Evolutionary conservation across 768 basidiomycete genomes (phyloP).

Genomic region (Pseudohyphozyma bogoriensis): DNA sequence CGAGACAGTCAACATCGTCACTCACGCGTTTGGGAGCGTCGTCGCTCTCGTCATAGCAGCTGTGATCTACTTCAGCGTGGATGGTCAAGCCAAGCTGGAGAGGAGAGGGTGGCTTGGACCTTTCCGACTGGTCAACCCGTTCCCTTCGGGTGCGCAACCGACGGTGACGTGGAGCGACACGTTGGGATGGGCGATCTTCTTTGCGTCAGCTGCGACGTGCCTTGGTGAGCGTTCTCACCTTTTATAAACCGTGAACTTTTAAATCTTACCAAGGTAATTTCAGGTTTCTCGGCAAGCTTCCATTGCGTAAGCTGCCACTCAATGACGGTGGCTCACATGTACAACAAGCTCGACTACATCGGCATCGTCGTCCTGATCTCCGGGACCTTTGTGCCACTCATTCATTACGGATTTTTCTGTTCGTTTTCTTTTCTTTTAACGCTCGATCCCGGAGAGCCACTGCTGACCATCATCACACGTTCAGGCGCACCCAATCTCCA

Average conservation of each 20-base stretch:
- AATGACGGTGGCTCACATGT: constrained; percentile 49
- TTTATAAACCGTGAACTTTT: not conserved
- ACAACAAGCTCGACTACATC: constrained; percentile 62
- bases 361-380: constrained; percentile 52
- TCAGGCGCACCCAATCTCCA: constrained; percentile 25
- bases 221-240: constrained; percentile 38
- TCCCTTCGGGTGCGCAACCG: constrained; percentile 48
- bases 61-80: constrained; percentile 6
- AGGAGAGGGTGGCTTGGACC: constrained; percentile 13
- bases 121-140: constrained; percentile 41
- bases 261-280: not conserved
- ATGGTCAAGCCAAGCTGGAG: not conserved
- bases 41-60: not conserved
- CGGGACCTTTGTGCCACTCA: constrained; percentile 13
- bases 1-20: constrained; percentile 27
- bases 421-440: not conserved
- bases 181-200: constrained; percentile 54
- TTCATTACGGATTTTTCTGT: constrained; percentile 19
- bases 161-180: constrained; percentile 54
- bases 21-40: constrained; percentile 12
- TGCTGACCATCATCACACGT: not conserved
- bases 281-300: constrained; percentile 53
- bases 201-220: constrained; percentile 62
- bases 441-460: not conserved
- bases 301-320: constrained; percentile 70